These are phyloP conservation scores for Glarea lozoyensis DNA, from an alignment of 495 filamentous ascomycete species.

Conservation along the genomic window DNA sequence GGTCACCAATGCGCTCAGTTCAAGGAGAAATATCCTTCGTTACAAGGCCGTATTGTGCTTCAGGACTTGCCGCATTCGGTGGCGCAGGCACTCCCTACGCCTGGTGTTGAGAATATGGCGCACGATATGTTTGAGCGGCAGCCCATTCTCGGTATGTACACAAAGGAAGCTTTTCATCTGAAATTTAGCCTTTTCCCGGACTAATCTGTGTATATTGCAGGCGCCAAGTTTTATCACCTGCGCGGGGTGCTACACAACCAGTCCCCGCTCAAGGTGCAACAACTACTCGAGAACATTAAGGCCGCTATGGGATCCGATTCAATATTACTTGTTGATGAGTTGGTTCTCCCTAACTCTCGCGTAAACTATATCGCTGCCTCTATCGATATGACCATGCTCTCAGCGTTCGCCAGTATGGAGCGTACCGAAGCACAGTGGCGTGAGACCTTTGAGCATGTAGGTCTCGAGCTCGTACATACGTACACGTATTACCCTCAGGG, in stretches of 20 bases:
- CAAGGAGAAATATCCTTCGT: constrained; percentile 26
- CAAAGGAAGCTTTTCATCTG: constrained; percentile 16
- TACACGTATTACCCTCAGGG: no score
- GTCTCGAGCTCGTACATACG: constrained; percentile 6
- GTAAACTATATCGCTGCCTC: constrained; percentile 24
- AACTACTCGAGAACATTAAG: constrained; percentile 21
- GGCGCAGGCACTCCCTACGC: not conserved
- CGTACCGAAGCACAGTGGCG: not conserved
- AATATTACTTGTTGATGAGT: constrained; percentile 32
- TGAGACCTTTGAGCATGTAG: not conserved
- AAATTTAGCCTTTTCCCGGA: no score
- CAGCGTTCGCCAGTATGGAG: constrained; percentile 19
- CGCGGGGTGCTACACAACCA: constrained; percentile 24
- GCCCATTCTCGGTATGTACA: not conserved
- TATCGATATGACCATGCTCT: constrained; percentile 33
- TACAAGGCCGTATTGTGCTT: not conserved
- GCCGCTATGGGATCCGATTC: constrained; percentile 27
- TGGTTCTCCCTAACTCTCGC: constrained; percentile 27
- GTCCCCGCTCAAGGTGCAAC: constrained; percentile 9
- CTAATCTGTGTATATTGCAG: constrained; percentile 3
- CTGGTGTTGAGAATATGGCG: not conserved
- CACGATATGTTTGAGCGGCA: not conserved
- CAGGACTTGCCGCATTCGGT: not conserved
- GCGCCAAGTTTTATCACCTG: constrained; percentile 27
- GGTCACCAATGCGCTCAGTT: constrained; percentile 44